These are phyloP conservation scores for Candida silvicultrix DNA, from an alignment of 805 yeast species.

Conservation along the genomic window DNA sequence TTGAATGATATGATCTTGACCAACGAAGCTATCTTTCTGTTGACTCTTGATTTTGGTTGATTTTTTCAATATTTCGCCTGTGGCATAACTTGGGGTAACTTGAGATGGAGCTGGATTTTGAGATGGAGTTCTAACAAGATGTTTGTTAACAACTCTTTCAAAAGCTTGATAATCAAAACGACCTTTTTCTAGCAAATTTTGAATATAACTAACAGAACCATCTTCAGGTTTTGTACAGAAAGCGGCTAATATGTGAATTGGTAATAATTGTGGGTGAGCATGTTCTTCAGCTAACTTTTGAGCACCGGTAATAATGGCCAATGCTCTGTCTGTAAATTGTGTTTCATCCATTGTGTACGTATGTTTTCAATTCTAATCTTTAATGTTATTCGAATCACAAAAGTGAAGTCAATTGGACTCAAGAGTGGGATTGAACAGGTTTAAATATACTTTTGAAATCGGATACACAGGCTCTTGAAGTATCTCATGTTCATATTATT, in stretches of 20 bases:
- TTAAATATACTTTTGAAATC: neutral
- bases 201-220: conserved; percentile 58
- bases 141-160: conserved; percentile 74
- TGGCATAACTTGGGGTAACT: conserved; percentile 66
- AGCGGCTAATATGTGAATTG: conserved; percentile 90
- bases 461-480: neutral
- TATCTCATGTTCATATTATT: neutral
- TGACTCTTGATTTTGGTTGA: conserved; percentile 76
- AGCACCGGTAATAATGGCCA: conserved; percentile 73
- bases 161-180: conserved; percentile 81
- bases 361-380: conserved; percentile 1
- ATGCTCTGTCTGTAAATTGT: conserved; percentile 92
- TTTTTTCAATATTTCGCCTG: conserved; percentile 65
- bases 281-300: conserved; percentile 79
- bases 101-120: conserved; percentile 88
- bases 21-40: conserved; percentile 87
- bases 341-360: conserved; percentile 40
- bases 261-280: conserved; percentile 74
- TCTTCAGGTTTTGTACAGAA: conserved; percentile 60
- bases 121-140: conserved; percentile 77
- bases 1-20: conserved; percentile 87
- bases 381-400: too few species aligned
- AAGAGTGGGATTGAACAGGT: neutral
- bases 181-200: conserved; percentile 78
- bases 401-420: too few species aligned